Base-by-base conservation (phyloP, 1,284 basidiomycete genomes). In the Trichosporon sp. region DNA sequence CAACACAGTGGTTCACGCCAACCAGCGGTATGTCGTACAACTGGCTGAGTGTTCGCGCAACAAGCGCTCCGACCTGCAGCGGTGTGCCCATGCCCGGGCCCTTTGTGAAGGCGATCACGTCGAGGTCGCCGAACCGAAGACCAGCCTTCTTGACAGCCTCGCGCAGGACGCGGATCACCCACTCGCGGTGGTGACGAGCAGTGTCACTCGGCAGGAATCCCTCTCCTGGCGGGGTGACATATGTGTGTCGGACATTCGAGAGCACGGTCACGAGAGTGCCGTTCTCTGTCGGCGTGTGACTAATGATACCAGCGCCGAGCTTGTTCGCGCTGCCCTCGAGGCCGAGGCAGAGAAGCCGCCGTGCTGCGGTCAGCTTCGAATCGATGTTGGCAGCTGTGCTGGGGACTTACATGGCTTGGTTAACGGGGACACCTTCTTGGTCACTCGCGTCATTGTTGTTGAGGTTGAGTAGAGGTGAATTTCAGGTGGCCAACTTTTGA, bases 21-120 rank as follows among this genome's bases (percentile, higher is more conserved):
- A 99, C 90, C 7, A 99, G 87, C 0, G 97, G 97, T 79, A 97
- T 97, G 77, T 89, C 84, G 84, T 92, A 96, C 72, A 99, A 85
- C 19, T 96, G 87, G 0, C 94, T 91, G 16, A 99, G 86, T 0
- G 94, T 98, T 65, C 97, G 88, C 0, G 97, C 96, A n/a, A 99
- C 93, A 31, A 99, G 85, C 0, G 94, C 96, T 16, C 98, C 95
- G 2, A 94, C 95, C 79, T 97, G 94, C 14, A 99, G 85, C 0
- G 96, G 96, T 59, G 94, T 95, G 66, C 97, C 97, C 97, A 99
- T 99, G 0, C 97, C 97, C 5, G 97, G 97, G 1, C 96, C 96
- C 87, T 98, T 96, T 0, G 96, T 99, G 81, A 91, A 99, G 80
- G 96, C 98, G 68, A 99, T 96, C 77, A 95, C 96, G 79, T 98